A percentile compares a stretch with the other conserved stretches of the same genome.
Conservation (phyloP, 2,329 filamentous ascomycete genomes). For the Drechslerella coelobrocha region DNA sequence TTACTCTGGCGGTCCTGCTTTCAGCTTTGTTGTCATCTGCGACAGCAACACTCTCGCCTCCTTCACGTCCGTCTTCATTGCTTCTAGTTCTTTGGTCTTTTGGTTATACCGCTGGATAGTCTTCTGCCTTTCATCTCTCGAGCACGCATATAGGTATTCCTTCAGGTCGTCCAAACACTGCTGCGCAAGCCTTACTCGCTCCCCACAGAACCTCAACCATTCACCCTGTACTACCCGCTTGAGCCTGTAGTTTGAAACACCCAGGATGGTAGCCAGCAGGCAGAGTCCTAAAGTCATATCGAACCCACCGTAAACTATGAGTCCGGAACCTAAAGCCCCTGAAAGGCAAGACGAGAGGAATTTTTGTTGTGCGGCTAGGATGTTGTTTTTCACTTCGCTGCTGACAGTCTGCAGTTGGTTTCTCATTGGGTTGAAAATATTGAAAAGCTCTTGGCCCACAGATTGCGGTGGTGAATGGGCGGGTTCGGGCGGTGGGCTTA, state of each 20-base stretch:
- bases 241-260: background rate
- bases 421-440: background rate
- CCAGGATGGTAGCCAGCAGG: background rate
- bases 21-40: slow-evolving; percentile 26
- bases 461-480: too few species aligned
- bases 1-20: slow-evolving; percentile 13
- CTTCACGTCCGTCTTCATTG: background rate
- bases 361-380: background rate
- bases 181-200: background rate
- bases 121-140: background rate
- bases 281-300: background rate
- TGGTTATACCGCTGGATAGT: slow-evolving; percentile 6
- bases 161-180: background rate
- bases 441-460: background rate
- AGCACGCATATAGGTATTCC: background rate
- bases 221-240: background rate
- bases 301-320: background rate
- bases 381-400: background rate
- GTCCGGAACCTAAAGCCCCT: background rate
- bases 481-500: background rate
- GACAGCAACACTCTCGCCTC: slow-evolving; percentile 28
- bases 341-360: background rate
- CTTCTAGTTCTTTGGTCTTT: slow-evolving; percentile 14
- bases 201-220: slow-evolving; percentile 2
- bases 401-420: background rate